Base-by-base conservation (phyloP, 2,329 filamentous ascomycete genomes). In the Aspergillus ochraceus region DNA sequence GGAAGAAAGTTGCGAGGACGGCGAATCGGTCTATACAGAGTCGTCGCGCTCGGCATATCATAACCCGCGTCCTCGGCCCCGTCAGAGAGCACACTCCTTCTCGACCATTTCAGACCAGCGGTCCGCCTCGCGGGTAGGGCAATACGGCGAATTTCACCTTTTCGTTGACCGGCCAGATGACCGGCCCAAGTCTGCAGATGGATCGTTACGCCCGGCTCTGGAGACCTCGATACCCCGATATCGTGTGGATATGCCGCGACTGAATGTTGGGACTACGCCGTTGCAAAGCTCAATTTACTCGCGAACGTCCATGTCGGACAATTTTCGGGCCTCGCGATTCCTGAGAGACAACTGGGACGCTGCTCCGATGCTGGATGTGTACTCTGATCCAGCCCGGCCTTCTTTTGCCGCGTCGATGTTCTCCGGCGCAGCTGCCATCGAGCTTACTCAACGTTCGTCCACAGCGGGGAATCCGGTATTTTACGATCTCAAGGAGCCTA, bases 221-320 rank as follows among this genome's bases (percentile, higher is more conserved):
- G 86, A 92, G 66, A 84, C 94, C 49, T 83, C 87, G 22, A 96
- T 97, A 54, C 92, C 93, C 39, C 89, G 90, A 58, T 96, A 93
- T 82, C 88, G 88, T 65, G 80, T 97, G 59, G 93, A 92, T 12
- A 90, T 89, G 1, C 91, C 92, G 19, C 86, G 87, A 60, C 96
- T 97, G 75, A 94, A 89, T 64, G 79, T 85, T 55, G 84, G 85
- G 11, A 92, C 89, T 2, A 87, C 91, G 2, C 84, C 91, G 63
- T 81, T 97, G 64, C 88, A 90, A 62, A 90, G 88, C 65, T 96
- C 93, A n/a, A 88, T 89, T 17, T 91, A 91, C 73, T 86, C 84
- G 11, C 76, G 77, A 55, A 86, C 88, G 3, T 90, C 90, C 2
- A 88, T 75, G 53, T 78, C 86, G 6, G 90, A 94, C 55, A 90